Conservation (phyloP, 805 yeast genomes). For the Spathaspora passalidarum region DNA sequence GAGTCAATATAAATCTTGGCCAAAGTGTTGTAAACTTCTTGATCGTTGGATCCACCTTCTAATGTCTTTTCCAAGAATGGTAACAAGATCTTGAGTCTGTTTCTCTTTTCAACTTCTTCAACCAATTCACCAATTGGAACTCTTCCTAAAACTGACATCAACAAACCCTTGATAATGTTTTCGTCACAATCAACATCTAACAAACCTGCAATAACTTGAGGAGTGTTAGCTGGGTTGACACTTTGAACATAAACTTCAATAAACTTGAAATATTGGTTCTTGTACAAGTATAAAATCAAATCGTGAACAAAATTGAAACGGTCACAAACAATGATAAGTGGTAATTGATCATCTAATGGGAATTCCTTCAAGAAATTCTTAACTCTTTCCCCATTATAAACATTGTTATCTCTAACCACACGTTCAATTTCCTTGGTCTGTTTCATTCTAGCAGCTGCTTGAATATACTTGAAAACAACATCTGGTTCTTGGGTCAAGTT, state of each 20-base stretch:
- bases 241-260: constrained; percentile 98
- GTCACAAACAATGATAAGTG: constrained; percentile 94
- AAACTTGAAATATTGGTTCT: constrained; percentile 92
- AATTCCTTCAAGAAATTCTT: constrained; percentile 96
- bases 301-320: constrained; percentile 90
- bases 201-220: constrained; percentile 94
- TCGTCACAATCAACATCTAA: constrained; percentile 98
- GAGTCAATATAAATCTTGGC: constrained; percentile 98
- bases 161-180: constrained; percentile 70
- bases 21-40: constrained; percentile 88
- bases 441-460: constrained; percentile 86
- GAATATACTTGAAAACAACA: constrained; percentile 93
- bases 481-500: constrained; percentile 91
- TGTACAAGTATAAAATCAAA: constrained; percentile 87
- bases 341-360: constrained; percentile 89
- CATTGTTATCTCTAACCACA: constrained; percentile 88
- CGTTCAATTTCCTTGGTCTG: constrained; percentile 95
- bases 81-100: constrained; percentile 82
- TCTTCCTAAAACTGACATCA: constrained; percentile 86
- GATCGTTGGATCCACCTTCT: constrained; percentile 80
- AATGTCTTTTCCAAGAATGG: constrained; percentile 92
- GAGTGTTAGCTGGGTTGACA: constrained; percentile 93
- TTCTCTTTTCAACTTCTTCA: constrained; percentile 93
- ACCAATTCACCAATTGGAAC: constrained; percentile 90
- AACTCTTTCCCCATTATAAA: constrained; percentile 95